Conservation (phyloP, 345 rosid genomes). For the Melastoma malabathricum region DNA sequence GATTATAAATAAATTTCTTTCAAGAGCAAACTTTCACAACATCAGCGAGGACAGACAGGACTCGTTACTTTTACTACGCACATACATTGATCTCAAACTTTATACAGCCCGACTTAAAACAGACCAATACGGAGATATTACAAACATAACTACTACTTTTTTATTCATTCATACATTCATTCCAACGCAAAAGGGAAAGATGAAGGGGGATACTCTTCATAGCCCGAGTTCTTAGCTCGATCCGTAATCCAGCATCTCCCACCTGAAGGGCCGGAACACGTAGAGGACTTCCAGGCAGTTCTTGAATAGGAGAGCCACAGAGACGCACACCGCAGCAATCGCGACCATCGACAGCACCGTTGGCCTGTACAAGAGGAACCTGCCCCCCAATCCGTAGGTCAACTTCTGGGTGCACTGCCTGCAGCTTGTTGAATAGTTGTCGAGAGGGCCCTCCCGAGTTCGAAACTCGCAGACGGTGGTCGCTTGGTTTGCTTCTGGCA, state of each 20-base stretch:
- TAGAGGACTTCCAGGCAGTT: slow-evolving; percentile 86
- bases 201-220: too few relatives aligned
- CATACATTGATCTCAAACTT: too few relatives aligned
- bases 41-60: too few relatives aligned
- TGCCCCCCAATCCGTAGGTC: slow-evolving; percentile 30
- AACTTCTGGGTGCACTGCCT: slow-evolving; percentile 55
- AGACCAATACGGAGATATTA: neutral
- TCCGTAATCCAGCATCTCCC: slow-evolving; percentile 87
- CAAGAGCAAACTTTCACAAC: too few relatives aligned
- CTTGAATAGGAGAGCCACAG: slow-evolving; percentile 94
- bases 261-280: slow-evolving; percentile 90
- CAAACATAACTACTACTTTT: neutral
- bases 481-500: slow-evolving; percentile 31
- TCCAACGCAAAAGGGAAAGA: too few relatives aligned
- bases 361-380: slow-evolving; percentile 72
- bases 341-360: slow-evolving; percentile 97
- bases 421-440: slow-evolving; percentile 31
- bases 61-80: too few relatives aligned
- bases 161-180: neutral
- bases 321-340: slow-evolving; percentile 93
- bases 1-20: too few relatives aligned
- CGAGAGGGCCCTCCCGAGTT: slow-evolving; percentile 27
- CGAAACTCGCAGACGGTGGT: slow-evolving; percentile 31
- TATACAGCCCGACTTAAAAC: neutral
- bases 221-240: neutral